These are phyloP conservation scores for Ceratocystis cubensis DNA, from an alignment of 2,329 filamentous ascomycete genomes.

Conservation along the genomic window DNA sequence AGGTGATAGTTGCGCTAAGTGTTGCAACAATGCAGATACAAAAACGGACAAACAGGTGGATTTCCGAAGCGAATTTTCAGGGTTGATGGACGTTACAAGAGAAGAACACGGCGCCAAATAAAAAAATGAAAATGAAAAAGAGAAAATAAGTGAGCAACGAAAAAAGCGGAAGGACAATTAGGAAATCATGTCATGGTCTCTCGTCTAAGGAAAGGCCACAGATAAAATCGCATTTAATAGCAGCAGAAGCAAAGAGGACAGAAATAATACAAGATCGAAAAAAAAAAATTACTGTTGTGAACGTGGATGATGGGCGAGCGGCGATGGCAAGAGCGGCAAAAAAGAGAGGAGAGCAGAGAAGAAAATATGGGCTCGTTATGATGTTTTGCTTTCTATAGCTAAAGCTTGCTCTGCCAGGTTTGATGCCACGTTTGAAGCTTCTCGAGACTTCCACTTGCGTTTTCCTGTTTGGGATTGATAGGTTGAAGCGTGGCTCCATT, in stretches of 20 bases:
- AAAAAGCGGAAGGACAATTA: neutral
- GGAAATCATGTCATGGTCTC: constrained; percentile 6
- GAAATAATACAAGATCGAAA: neutral
- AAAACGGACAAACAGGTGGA: neutral
- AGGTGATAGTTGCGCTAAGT: neutral
- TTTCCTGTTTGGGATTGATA: constrained; percentile 17
- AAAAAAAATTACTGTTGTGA: neutral
- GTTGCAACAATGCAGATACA: neutral
- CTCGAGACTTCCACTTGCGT: constrained; percentile 18
- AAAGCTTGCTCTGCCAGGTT: constrained; percentile 12
- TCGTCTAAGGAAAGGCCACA: neutral
- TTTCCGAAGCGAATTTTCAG: neutral
- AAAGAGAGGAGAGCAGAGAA: neutral
- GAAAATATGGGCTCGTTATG: neutral
- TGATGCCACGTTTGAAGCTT: constrained; percentile 24
- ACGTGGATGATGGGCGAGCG: neutral
- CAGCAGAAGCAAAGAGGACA: neutral
- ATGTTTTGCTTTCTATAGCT: neutral
- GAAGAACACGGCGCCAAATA: constrained; percentile 11
- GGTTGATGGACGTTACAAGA: constrained; percentile 17
- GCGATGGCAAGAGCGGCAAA: neutral
- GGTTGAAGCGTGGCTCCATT: neutral
- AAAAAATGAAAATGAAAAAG: neutral
- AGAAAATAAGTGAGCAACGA: neutral
- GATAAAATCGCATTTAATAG: constrained; percentile 1